Evolutionary conservation across 345 rosid genomes (phyloP).

Genomic region (Bruguiera gymnorhiza): DNA sequence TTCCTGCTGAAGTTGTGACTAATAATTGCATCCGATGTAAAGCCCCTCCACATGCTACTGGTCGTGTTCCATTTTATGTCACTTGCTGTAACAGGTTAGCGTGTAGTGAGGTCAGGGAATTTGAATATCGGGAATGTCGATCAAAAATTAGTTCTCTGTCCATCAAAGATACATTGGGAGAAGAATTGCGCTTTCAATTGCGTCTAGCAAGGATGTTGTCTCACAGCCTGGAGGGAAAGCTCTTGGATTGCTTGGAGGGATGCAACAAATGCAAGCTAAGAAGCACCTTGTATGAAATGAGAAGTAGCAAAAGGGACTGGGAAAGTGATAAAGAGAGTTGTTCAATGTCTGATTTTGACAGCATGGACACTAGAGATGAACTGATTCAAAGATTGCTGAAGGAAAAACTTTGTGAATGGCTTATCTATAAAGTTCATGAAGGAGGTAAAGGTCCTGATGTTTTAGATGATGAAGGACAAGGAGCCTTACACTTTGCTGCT

Average conservation of each 20-base stretch:
- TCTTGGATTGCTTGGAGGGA: slow-evolving; percentile 34
- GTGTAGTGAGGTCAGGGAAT: slow-evolving; percentile 73
- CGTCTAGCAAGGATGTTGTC: slow-evolving; percentile 44
- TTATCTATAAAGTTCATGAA: slow-evolving; percentile 43
- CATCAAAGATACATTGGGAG: slow-evolving; percentile 16
- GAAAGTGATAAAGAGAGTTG: slow-evolving; percentile 12
- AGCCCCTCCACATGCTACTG: slow-evolving; percentile 53
- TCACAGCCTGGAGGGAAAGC: slow-evolving; percentile 22
- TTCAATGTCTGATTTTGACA: slow-evolving; percentile 12
- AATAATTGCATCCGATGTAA: slow-evolving; percentile 48
- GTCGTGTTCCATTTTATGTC: slow-evolving; percentile 60
- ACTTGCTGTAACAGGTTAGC: slow-evolving; percentile 65
- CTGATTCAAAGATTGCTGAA: slow-evolving; percentile 41
- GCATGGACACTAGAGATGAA: slow-evolving; percentile 27
- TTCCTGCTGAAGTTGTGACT: slow-evolving; percentile 55
- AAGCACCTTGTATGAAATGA: slow-evolving; percentile 29
- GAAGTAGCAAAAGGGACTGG: slow-evolving; percentile 17
- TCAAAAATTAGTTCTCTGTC: slow-evolving; percentile 14
- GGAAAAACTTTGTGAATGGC: slow-evolving; percentile 54
- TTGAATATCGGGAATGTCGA: slow-evolving; percentile 54
- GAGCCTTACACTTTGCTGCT: slow-evolving; percentile 58
- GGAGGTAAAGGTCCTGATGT: slow-evolving; percentile 48
- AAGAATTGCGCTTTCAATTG: slow-evolving; percentile 39
- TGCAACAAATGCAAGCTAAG: slow-evolving; percentile 42
- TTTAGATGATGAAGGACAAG: slow-evolving; percentile 55